Base-by-base conservation (phyloP, 345 rosid species). In the Citrus mangshanensis region DNA sequence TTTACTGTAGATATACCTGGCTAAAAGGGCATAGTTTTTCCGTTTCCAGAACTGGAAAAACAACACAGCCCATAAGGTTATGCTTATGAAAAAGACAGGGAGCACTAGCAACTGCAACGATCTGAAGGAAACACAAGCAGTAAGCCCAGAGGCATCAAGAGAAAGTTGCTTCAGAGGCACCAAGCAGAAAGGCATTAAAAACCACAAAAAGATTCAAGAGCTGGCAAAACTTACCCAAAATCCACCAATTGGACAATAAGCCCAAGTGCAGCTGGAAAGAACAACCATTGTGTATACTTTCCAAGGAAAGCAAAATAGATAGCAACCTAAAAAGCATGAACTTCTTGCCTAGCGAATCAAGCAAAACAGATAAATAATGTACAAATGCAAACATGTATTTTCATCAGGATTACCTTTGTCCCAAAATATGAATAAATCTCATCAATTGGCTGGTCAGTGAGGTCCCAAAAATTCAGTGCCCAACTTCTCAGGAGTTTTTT, bases 11-110 rank as follows among this genome's bases (percentile, higher is more conserved):
- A 59, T 56, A 82, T 84, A 91, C 98, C 97, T 90, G 75, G 93
- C 91, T 60, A 94, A 75, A 77, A 95, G 88, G 49, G 98, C 92
- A 5, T 91, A 80, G 37, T 93, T 95, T 86, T 92, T 93, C 73
- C 98, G 95, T 85, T 93, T 95, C 99, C 99, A 93, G 81, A 92
- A 95, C 87, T 95, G 97, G 84, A 93, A 91, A 89, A 95, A 91
- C 86, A 93, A 80, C 74, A 90, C 95, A 22, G 95, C 92, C 99
- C 98, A 93, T 73, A 95, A 80, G 65, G 88, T 87, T 85, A 87
- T 83, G 81, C 89, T 80, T 28, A 89, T 73, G 78, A 95, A 92
- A 93, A 92, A 93, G 37, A 83, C 56, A 6, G 98, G 98, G 69
- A 92, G 95, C 67, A 85, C 91, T 79, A 91, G 84, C 42, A 88